Evolutionary conservation across 805 yeast species (phyloP).

Genomic region (Zygoascus tannicola): DNA sequence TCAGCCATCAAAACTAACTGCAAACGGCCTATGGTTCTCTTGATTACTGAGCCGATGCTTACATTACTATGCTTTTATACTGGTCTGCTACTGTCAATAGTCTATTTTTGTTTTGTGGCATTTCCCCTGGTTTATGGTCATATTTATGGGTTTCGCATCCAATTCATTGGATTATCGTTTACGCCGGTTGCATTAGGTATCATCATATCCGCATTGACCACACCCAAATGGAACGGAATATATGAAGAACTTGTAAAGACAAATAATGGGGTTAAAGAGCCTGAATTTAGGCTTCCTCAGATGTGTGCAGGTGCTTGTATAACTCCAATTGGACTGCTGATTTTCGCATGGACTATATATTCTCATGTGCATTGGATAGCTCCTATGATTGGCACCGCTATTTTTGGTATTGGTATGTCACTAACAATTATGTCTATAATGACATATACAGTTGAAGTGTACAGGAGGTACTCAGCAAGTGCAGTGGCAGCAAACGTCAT

Average conservation of each 20-base stretch:
- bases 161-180: slow-evolving; percentile 52
- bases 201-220: slow-evolving; percentile 37
- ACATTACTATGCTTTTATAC: slow-evolving; percentile 45
- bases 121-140: slow-evolving; percentile 45
- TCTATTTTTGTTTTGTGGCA: slow-evolving; percentile 52
- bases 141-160: slow-evolving; percentile 39
- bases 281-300: slow-evolving; percentile 42
- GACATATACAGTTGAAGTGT: slow-evolving; percentile 20
- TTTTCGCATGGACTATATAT: slow-evolving; percentile 45
- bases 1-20: slow-evolving; percentile 29
- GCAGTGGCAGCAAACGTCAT: slow-evolving; percentile 84
- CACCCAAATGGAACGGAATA: slow-evolving; percentile 6
- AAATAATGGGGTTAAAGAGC: slow-evolving; percentile 34
- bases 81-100: slow-evolving; percentile 46
- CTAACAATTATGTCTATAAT: slow-evolving; percentile 30
- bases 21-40: slow-evolving; percentile 42
- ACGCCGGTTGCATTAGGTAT: slow-evolving; percentile 58
- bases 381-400: slow-evolving; percentile 54
- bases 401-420: slow-evolving; percentile 31
- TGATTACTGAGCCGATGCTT: slow-evolving; percentile 48
- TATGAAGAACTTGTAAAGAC: slow-evolving; percentile 34
- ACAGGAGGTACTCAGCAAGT: slow-evolving; percentile 59
- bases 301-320: slow-evolving; percentile 42
- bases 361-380: slow-evolving; percentile 41
- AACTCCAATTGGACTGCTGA: slow-evolving; percentile 40